These are phyloP conservation scores for Colletotrichum sp. DNA, from an alignment of 2,329 filamentous ascomycete species.

Conservation along the genomic window DNA sequence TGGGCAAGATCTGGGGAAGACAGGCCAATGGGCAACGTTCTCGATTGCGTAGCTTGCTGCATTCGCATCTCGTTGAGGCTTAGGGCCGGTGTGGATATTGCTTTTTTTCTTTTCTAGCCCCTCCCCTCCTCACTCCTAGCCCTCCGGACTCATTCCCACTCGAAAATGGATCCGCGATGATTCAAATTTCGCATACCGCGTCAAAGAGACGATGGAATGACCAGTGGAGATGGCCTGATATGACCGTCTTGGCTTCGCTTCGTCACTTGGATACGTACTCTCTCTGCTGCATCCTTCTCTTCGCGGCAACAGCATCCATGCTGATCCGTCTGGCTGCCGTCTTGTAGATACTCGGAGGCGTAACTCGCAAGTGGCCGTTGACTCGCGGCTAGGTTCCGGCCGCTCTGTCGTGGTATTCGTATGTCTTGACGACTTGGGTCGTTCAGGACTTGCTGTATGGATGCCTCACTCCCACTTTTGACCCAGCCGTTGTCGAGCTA, in stretches of 20 bases:
- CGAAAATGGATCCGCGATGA: constrained; percentile 1
- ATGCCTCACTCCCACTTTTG: background rate
- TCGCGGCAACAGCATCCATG: background rate
- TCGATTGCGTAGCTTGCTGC: background rate
- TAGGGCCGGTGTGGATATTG: background rate
- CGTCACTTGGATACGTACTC: background rate
- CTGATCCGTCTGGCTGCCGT: background rate
- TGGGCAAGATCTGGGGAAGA: constrained; percentile 13
- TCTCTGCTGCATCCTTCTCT: background rate
- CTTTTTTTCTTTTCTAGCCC: background rate
- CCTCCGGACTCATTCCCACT: background rate
- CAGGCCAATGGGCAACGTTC: background rate
- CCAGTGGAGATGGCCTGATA: background rate
- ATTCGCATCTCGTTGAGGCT: background rate
- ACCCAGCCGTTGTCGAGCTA: background rate
- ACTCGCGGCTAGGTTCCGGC: background rate
- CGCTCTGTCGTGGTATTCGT: background rate
- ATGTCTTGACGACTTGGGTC: background rate
- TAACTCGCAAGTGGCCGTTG: background rate
- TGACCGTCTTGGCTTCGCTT: background rate
- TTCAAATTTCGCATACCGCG: background rate
- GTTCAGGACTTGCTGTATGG: background rate
- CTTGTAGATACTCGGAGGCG: background rate
- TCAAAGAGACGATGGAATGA: background rate
- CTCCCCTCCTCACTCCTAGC: background rate